Conservation (phyloP, 345 rosid genomes). For the Eucalyptus globulus region DNA sequence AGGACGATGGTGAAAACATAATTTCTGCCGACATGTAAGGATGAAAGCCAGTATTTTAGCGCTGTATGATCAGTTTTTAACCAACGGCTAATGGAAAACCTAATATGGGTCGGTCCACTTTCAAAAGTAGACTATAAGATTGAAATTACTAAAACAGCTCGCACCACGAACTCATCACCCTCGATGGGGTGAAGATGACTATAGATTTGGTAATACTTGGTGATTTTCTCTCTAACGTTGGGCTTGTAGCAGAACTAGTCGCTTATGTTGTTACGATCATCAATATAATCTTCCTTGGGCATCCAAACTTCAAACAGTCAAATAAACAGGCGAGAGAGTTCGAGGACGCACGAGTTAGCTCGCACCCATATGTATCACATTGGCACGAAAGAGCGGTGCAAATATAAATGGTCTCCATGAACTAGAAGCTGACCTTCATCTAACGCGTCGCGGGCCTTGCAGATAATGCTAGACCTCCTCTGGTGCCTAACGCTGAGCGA, state of each 20-base stretch:
- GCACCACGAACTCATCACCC: not conserved
- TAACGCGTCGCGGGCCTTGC: slow-evolving; percentile 54
- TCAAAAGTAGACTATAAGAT: not conserved
- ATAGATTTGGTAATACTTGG: not conserved
- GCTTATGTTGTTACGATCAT: not conserved
- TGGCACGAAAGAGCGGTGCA: not conserved
- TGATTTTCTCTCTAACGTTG: not conserved
- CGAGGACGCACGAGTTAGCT: not conserved
- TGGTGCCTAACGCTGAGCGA: not conserved
- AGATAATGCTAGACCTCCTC: slow-evolving; percentile 19
- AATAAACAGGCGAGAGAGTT: not conserved
- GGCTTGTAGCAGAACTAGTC: not conserved
- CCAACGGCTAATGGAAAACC: not conserved
- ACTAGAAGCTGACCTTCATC: slow-evolving; percentile 23
- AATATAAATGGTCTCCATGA: not conserved
- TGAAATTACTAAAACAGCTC: not conserved
- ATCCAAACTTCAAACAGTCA: not conserved
- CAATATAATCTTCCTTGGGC: not conserved
- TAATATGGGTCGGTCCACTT: not conserved
- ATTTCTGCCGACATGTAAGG: not conserved
- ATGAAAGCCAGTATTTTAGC: not conserved
- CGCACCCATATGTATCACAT: not conserved
- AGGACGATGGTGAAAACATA: not conserved
- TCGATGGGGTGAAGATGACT: not conserved
- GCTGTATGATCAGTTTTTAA: not conserved